Percentiles rank a stretch among this genome's conserved stretches.
These are phyloP conservation scores for Aspergillus baeticus DNA, from an alignment of 495 filamentous ascomycete genomes.

Conservation along the genomic window DNA sequence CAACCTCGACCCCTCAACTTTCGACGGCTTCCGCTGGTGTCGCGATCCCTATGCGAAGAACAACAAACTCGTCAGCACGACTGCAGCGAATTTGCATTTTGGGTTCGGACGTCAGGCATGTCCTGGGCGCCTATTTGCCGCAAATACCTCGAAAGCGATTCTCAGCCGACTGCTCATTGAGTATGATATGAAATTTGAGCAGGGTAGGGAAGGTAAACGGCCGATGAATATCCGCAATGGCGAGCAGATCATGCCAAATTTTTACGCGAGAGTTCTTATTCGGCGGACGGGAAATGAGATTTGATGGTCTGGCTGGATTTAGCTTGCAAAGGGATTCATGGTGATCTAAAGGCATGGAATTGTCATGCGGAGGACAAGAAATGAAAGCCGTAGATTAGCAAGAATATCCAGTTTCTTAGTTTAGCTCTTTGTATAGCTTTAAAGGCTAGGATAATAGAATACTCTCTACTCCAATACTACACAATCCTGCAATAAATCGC, in stretches of 20 bases:
- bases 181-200: constrained; percentile 49
- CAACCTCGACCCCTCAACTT: constrained; percentile 21
- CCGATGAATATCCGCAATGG: constrained; percentile 29
- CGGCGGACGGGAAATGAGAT: constrained; percentile 17
- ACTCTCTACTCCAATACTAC: no score
- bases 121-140: constrained; percentile 59
- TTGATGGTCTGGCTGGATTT: not conserved
- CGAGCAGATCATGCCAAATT: constrained; percentile 33
- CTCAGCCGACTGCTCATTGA: constrained; percentile 50
- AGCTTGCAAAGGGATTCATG: no score
- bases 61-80: constrained; percentile 25
- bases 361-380: no score
- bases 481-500: not conserved
- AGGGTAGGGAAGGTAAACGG: constrained; percentile 14
- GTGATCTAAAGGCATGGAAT: no score
- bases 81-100: constrained; percentile 31
- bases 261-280: constrained; percentile 25
- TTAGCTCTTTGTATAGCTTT: not conserved
- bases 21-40: constrained; percentile 41
- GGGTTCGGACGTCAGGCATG: constrained; percentile 38
- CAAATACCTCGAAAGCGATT: constrained; percentile 54
- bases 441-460: not conserved
- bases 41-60: constrained; percentile 7
- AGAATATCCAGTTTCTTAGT: no score
- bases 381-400: no score